A percentile compares a stretch with the other conserved stretches of the same genome.
These are phyloP conservation scores for Phanerochaete carnosa DNA, from an alignment of 768 basidiomycete genomes.

Conservation along the genomic window DNA sequence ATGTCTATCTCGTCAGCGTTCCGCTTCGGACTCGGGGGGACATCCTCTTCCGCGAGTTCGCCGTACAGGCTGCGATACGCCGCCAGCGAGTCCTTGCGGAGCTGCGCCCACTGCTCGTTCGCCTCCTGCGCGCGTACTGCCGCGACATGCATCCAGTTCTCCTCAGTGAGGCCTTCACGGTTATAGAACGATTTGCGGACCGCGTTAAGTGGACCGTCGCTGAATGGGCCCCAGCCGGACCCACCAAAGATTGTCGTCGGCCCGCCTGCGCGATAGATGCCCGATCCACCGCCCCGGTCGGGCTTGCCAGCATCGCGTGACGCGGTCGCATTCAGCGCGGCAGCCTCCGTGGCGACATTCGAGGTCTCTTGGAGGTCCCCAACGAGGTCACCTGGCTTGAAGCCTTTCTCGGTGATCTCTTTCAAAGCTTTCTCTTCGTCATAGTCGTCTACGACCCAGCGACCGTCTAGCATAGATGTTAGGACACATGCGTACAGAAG, in stretches of 20 bases:
- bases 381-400: constrained; percentile 79
- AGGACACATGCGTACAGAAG: neutral
- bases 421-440: constrained; percentile 82
- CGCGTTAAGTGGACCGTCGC: constrained; percentile 81
- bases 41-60: constrained; percentile 12
- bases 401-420: constrained; percentile 77
- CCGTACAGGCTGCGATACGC: constrained; percentile 44
- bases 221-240: constrained; percentile 82
- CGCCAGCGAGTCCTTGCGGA: constrained; percentile 51
- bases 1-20: constrained; percentile 28
- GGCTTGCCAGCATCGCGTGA: constrained; percentile 28
- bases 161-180: constrained; percentile 77
- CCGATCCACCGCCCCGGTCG: constrained; percentile 44
- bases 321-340: constrained; percentile 4
- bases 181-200: constrained; percentile 77
- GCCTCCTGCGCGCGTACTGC: constrained; percentile 63
- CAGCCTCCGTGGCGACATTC: constrained; percentile 39
- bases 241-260: constrained; percentile 91
- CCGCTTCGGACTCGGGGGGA: constrained; percentile 25
- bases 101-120: constrained; percentile 60
- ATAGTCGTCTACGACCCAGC: constrained; percentile 94
- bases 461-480: constrained; percentile 56
- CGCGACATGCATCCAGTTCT: constrained; percentile 91
- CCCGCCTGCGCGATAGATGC: constrained; percentile 87
- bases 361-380: constrained; percentile 80